Evolutionary conservation across 192 early-diverging fungal genomes (phyloP), one percentile per base, ranked within the genome.

Genomic region (Rhizoclosmatium globosum): DNA sequence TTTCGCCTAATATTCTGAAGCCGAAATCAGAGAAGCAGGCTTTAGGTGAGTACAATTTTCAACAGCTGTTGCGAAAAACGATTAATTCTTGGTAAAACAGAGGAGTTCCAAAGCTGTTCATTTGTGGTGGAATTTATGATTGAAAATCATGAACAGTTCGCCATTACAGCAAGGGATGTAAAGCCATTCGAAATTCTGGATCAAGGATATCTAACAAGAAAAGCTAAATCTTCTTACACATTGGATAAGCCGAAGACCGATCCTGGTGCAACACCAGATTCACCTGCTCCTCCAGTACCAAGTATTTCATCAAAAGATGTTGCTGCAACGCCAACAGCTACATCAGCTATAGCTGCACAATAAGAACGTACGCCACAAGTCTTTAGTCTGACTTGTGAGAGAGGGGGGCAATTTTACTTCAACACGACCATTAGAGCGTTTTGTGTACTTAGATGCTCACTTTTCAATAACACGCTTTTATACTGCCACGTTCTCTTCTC

Each of bases 91-190:
- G 42, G 44, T 41, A 41, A 62, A 31, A 62, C 72, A 74, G 86
- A 87, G 73, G 86, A 87, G 47, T 87, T 85, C 64, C 84, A 87
- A 56, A 82, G 80, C 59, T 85, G 83, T 41, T 73, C 81, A n/a
- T 83, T 78, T 45, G 77, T 87, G 6, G 59, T 85, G 61, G 84
- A 84, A 71, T 83, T 82, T 56, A 47, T 87, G 50, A 82, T 87
- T 59, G 83, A 87, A 46, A 75, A 87, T 68, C 62, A 68, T 48
- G 50, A 71, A 3, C 81, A 87, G n/a, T 83, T 87, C 42, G n/a
- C 42, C 13, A 61, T 87, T 57, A 81, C 83, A 2, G 19, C 60
- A 3, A 44, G 50, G 42, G 66, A 74, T 47, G 72, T 81, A 3
- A 62, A 64, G 47, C 86, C 86, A 7, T 82, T 81, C 50, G 82